These are phyloP conservation scores for Smallanthus sonchifolius DNA, from an alignment of 129 eudicot genomes.

Conservation along the genomic window DNA sequence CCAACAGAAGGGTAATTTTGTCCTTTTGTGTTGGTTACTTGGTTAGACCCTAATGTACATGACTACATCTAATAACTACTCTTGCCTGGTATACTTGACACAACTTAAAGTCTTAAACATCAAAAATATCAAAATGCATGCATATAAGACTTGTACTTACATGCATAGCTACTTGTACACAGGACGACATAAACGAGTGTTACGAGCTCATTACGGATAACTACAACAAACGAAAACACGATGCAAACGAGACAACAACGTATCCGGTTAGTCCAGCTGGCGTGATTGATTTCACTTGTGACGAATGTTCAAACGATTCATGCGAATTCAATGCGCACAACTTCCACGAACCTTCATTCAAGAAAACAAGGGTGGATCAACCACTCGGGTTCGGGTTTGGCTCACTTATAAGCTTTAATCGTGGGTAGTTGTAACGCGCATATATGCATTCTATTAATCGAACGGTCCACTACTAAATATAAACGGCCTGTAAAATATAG, in stretches of 20 bases:
- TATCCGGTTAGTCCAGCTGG: conserved; percentile 45
- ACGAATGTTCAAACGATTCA: conserved; percentile 38
- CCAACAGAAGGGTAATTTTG: conserved; percentile 22
- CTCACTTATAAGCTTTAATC: conserved; percentile 18
- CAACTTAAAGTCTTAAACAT: not conserved
- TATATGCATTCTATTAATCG: conserved; percentile 1
- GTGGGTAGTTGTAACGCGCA: not conserved
- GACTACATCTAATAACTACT: too few relatives aligned
- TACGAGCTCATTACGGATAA: conserved; percentile 36
- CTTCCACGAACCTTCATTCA: conserved; percentile 15
- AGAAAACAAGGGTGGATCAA: conserved; percentile 22
- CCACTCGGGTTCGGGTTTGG: conserved; percentile 24
- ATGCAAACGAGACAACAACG: conserved; percentile 1
- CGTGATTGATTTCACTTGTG: conserved; percentile 54
- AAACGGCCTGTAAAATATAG: conserved; percentile 2
- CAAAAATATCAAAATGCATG: not conserved
- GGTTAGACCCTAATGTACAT: conserved; percentile 14
- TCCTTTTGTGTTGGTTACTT: conserved; percentile 6
- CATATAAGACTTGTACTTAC: not conserved
- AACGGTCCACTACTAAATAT: conserved; percentile 13
- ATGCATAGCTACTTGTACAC: not conserved
- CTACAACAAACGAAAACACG: conserved; percentile 34
- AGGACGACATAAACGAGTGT: conserved; percentile 55
- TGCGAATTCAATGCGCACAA: conserved; percentile 6
- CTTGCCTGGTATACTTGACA: not conserved